phyloP scores from a whole-genome alignment of 495 filamentous ascomycete species.

The Lichenothelia convexa region DNA sequence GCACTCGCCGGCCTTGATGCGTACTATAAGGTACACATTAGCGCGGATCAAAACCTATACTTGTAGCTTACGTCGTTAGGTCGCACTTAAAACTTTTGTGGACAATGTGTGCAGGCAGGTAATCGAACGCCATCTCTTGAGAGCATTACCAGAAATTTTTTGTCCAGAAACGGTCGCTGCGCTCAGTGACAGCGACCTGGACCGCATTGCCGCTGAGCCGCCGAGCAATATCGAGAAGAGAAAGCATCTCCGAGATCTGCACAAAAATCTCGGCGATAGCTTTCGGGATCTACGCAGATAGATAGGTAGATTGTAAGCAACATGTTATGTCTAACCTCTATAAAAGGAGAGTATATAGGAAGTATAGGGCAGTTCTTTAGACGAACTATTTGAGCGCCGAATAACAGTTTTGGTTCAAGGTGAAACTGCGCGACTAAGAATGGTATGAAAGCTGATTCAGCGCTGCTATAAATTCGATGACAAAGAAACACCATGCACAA shows the following conservation, averaged over 20 bases:
- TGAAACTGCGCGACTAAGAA: too few relatives aligned
- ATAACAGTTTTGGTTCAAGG: too few relatives aligned
- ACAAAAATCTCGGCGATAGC: background rate
- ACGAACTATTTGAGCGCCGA: too few relatives aligned
- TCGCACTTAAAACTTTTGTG: constrained; percentile 11
- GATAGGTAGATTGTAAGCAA: too few relatives aligned
- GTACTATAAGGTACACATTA: constrained; percentile 13
- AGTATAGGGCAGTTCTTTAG: too few relatives aligned
- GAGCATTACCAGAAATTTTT: constrained; percentile 1
- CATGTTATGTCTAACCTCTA: too few relatives aligned
- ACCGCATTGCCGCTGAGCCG: constrained; percentile 5
- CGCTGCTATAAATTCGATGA: too few relatives aligned
- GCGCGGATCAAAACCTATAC: background rate
- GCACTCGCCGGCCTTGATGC: constrained; percentile 2
- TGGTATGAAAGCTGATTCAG: too few relatives aligned
- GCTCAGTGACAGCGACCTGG: constrained; percentile 2
- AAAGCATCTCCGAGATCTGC: constrained; percentile 3
- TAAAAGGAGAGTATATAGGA: too few relatives aligned
- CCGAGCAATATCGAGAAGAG: background rate
- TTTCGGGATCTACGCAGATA: background rate
- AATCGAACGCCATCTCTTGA: constrained; percentile 7
- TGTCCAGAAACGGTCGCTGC: constrained; percentile 4
- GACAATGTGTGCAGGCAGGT: constrained; percentile 8
- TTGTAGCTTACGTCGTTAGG: constrained; percentile 10
- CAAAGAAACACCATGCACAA: too few relatives aligned